Evolutionary conservation across 2,329 filamentous ascomycete genomes (phyloP), one percentile per base, ranked within the genome.

Genomic region (Colletotrichum nymphaeae): DNA sequence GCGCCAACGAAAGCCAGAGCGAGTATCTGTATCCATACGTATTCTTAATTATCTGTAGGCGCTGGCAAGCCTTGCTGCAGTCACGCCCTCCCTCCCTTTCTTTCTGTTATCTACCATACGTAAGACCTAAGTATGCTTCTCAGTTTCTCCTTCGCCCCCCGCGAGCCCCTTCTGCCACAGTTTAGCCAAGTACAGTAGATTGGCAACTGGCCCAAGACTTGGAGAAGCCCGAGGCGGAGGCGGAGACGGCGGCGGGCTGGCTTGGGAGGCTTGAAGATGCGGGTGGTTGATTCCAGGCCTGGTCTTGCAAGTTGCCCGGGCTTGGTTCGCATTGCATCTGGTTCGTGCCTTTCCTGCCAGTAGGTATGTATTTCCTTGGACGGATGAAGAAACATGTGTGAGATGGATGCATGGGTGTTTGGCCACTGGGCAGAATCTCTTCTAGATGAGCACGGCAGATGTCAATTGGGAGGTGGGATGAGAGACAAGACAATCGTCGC

Each of bases 11-110:
- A n/a, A 67, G 30, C 55, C 42, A 42, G 32, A 58, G 35, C 19
- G 37, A 58, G 66, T 19, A 14, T 42, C 37, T 42, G 14, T 42
- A 19, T 42, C 37, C 14, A 16, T 42, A 32, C 32, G 9, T 12
- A 32, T 12, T 32, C 32, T 32, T 9, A 32, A 32, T 32, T 42
- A 7, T 42, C 37, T 16, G 16, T 42, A 42, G 37, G 37, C 37
- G 37, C 52, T 24, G 22, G 19, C n/a, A n/a, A 37, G 52, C 16
- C 46, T 22, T 35, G 57, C 59, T 68, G 69, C 64, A 58, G 69
- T 72, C 69, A 68, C 64, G 60, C 64, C 63, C 35, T 26, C 22
- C 55, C 32, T 30, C 35, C 22, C 4, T 26, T 26, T 26, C 37
- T 42, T 6, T 9, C 42, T 32, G 32, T 32, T 32, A 32, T 8